Evolutionary conservation across 176 grass and related monocot genomes (phyloP), one percentile per base, ranked within the genome.

Genomic region (Saccharum spontaneum): DNA sequence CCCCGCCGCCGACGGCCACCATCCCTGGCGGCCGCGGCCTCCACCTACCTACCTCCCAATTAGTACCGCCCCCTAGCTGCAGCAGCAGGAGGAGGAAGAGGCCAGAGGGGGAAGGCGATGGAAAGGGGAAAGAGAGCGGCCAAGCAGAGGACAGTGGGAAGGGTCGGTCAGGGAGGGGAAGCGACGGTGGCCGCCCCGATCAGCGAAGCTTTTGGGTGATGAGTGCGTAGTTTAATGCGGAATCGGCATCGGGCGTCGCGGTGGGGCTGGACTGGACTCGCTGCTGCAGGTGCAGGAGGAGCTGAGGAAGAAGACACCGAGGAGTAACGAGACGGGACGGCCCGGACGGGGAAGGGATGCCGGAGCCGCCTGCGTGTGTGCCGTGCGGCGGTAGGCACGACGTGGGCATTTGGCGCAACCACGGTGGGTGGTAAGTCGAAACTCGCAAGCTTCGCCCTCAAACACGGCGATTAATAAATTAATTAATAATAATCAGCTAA

Each of bases 351-450:
- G 12, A 48, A 46, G n/a, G 24, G 63, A 52, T 0, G 50, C 50
- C 6, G 52, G 52, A 59, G 54, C 7, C 20, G 52, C 20, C 8
- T n/a, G 54, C 8, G 54, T 9, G 18, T 8, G 54, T 7, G 43
- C 26, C 40, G 59, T 66, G 69, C 13, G 26, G 78, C 33, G 65
- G 88, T 82, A 78, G 83, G 79, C 88, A 82, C 72, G 78, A 90
- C 78, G 83, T 86, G 68, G 64, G 65, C 78, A 77, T 86, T 86
- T 85, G 54, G 78, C 26, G 71, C 52, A 43, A 14, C 23, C 49
- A 24, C 77, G 67, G 88, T 82, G 67, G 88, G 78, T 86, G 37
- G 73, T 82, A 65, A 85, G 86, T 83, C 64, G 15, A 52, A 1
- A 52, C 0, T 49, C 13, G 41, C 70, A 70, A 54, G 65, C 71